Conservation (phyloP, 2,329 filamentous ascomycete species). For the Phialocephala sp. region DNA sequence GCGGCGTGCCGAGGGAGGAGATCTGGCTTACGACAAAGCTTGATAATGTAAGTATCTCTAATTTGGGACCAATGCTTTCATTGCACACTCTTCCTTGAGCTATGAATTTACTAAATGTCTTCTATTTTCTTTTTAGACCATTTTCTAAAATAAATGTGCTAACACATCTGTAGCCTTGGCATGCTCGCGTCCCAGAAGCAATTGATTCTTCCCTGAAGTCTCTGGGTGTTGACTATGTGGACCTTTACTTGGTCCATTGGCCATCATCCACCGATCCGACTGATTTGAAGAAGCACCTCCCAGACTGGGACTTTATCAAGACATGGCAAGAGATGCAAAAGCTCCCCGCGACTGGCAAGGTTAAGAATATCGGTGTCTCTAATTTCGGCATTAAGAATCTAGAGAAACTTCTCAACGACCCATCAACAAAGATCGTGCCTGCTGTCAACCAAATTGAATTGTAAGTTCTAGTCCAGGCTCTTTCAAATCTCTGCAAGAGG, state of each 20-base stretch:
- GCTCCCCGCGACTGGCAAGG: conserved; percentile 71
- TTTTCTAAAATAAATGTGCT: not conserved
- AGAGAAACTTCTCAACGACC: conserved; percentile 74
- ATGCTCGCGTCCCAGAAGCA: conserved; percentile 69
- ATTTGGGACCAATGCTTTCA: no score
- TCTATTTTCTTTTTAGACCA: not conserved
- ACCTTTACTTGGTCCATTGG: conserved; percentile 77
- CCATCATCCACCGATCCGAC: conserved; percentile 67
- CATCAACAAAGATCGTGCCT: conserved; percentile 60
- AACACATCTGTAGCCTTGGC: conserved; percentile 56
- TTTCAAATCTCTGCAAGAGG: conserved; percentile 64
- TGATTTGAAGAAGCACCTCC: conserved; percentile 65
- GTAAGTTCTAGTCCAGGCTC: not conserved
- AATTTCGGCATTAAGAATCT: conserved; percentile 85
- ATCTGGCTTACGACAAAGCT: conserved; percentile 83
- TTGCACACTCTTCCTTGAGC: no score
- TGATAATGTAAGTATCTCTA: not conserved
- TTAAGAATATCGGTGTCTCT: conserved; percentile 81
- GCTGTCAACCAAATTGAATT: conserved; percentile 9
- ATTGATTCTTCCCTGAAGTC: conserved; percentile 64
- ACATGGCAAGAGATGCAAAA: conserved; percentile 78
- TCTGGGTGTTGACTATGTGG: conserved; percentile 68
- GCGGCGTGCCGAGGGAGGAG: conserved; percentile 66
- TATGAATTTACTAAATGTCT: not conserved
- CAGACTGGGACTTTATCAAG: conserved; percentile 83